A percentile compares a stretch with the other conserved stretches of the same genome.
Evolutionary conservation across 371 early-diverging fungal species (phyloP).

Genomic region (Apophysomyces trapeziformis): DNA sequence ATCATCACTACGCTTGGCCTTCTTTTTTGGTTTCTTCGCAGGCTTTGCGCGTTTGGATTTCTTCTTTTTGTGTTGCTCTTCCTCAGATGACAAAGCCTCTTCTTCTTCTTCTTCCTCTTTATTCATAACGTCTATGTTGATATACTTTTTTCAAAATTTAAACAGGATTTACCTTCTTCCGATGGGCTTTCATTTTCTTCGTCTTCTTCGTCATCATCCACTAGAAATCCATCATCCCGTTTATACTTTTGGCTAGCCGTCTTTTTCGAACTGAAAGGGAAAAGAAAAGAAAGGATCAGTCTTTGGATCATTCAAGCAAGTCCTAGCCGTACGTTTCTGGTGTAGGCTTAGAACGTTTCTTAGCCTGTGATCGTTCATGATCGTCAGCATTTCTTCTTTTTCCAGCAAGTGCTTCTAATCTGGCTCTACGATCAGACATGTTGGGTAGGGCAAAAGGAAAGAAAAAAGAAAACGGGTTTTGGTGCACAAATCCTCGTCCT

Average conservation of each 20-base stretch:
- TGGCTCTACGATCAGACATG: constrained; percentile 29
- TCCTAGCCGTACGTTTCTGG: constrained; percentile 5
- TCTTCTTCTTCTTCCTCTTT: constrained; percentile 31
- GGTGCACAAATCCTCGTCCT: too few species aligned
- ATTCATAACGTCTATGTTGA: not conserved
- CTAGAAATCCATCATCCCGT: constrained; percentile 21
- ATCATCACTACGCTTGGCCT: constrained; percentile 26
- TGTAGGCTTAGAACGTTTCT: constrained; percentile 15
- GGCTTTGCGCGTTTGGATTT: constrained; percentile 6
- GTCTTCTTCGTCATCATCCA: constrained; percentile 29
- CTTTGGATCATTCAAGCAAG: constrained; percentile 6
- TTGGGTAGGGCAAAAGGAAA: not conserved
- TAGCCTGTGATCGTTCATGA: constrained; percentile 13
- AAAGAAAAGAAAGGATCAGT: not conserved
- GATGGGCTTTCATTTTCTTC: constrained; percentile 22
- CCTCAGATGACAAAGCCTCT: constrained; percentile 34
- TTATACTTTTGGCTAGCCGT: constrained; percentile 12
- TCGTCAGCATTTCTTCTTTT: constrained; percentile 22
- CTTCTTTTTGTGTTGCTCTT: constrained; percentile 33
- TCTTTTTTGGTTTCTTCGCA: constrained; percentile 12
- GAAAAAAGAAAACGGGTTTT: not conserved
- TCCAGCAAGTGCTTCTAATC: constrained; percentile 24
- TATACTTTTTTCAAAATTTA: not conserved
- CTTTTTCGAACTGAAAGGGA: not conserved
- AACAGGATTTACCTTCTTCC: not conserved